Evolutionary conservation across 1,284 basidiomycete genomes (phyloP).

Genomic region (Erythrobasidium hasegawianum): DNA sequence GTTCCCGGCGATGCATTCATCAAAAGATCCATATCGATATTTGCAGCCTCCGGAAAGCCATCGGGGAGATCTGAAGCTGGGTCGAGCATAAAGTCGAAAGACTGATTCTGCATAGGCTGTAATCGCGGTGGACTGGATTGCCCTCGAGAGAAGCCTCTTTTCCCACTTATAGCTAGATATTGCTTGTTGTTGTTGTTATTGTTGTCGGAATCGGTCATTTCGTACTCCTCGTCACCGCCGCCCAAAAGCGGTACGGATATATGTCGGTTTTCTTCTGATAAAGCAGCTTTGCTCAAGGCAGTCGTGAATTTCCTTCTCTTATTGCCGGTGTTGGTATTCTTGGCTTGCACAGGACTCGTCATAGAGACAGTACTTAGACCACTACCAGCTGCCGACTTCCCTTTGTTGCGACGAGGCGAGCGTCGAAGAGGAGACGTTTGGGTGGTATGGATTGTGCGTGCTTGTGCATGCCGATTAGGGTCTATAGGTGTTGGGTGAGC

Average conservation of each 20-base stretch:
- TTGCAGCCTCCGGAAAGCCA: background rate
- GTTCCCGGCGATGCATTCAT: slow-evolving; percentile 32
- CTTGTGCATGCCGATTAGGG: background rate
- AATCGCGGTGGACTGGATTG: background rate
- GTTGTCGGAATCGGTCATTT: background rate
- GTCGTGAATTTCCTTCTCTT: slow-evolving; percentile 30
- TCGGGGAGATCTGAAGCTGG: background rate
- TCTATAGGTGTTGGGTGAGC: background rate
- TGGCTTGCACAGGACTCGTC: background rate
- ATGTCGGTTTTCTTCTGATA: slow-evolving; percentile 14
- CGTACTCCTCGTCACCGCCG: background rate
- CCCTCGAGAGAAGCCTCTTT: background rate
- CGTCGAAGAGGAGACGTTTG: slow-evolving; percentile 30
- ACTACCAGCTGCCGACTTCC: background rate
- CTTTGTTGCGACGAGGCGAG: slow-evolving; percentile 17
- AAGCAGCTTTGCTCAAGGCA: slow-evolving; percentile 22
- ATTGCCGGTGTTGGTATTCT: background rate
- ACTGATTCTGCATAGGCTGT: background rate
- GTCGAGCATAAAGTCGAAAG: background rate
- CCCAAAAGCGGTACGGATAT: background rate
- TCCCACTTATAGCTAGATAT: background rate
- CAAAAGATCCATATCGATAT: slow-evolving; percentile 11
- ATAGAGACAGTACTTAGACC: background rate
- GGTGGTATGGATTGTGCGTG: slow-evolving; percentile 3
- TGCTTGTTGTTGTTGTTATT: too few species aligned